Base-by-base conservation (phyloP, 1,284 basidiomycete genomes). In the Papiliotrema flavescens region DNA sequence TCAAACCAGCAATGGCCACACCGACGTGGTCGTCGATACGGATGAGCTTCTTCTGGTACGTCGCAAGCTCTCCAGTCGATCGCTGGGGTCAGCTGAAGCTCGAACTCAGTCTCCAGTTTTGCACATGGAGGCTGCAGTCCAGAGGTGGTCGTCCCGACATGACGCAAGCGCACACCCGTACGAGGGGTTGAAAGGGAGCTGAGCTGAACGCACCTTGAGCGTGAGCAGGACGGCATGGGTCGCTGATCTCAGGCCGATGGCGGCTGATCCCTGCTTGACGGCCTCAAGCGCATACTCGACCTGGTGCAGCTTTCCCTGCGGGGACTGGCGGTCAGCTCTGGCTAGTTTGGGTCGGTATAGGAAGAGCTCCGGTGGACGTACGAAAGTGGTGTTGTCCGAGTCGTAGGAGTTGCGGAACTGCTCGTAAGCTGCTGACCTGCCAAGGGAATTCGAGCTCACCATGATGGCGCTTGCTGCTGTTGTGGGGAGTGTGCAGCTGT, bases 1-100 rank as follows among this genome's bases (percentile, higher is more conserved):
- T 99, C 60, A 99, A 80, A 20, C 96, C 96, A 48, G 96, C 96
- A 73, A 98, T 98, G 46, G 93, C 96, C 70, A 99, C 93, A 43
- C 96, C 96, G 70, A 97, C 87, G 79, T 99, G 96, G 76, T 98
- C 94, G 76, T 98, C 96, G 84, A 99, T 96, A 70, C 92, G 84
- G 76, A 96, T 95, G 86, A 98, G 90, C 84, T 99, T 98, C 80
- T 98, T 94, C 76, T 99, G 96, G 81, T 98, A 98, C 39, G 89
- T 90, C 15, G 96, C 95, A 51, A 99, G 84, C 78, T 98, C 96
- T 60, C 94, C 94, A 11, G 93, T 95, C n/a, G 95, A 98, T 75
- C 95, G 85, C 93, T 98, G 65, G 22, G 20, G 1, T 20, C 23
- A n/a, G n/a, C n/a, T n/a, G n/a, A n/a, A n/a, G n/a, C n/a, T n/a